A percentile compares a stretch with the other conserved stretches of the same genome.
These are phyloP conservation scores for Ambrosia hybrid DNA, from an alignment of 140 eudicot species.

Conservation along the genomic window DNA sequence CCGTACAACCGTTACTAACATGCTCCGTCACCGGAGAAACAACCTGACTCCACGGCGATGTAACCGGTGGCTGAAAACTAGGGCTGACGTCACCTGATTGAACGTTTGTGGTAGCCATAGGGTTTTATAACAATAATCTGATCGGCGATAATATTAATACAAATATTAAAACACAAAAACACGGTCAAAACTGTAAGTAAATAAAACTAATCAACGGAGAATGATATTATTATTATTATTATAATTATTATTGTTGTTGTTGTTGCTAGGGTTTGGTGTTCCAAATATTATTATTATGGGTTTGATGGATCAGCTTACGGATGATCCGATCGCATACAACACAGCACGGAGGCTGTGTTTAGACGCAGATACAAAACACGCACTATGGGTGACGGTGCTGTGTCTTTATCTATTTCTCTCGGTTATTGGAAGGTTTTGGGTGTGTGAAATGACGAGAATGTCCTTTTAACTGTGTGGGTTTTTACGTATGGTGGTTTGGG, in stretches of 20 bases:
- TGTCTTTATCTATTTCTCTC: constrained; percentile 29
- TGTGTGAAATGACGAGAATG: background rate
- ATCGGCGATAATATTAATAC: constrained; percentile 15
- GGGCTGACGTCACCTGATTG: constrained; percentile 39
- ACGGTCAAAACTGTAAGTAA: constrained; percentile 31
- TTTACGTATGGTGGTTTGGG: background rate
- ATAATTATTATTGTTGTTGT: no score
- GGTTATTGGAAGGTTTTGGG: constrained; percentile 4
- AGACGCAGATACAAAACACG: constrained; percentile 41
- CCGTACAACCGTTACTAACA: constrained; percentile 18
- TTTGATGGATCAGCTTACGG: constrained; percentile 29
- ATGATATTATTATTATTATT: background rate
- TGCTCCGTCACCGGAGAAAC: constrained; percentile 43
- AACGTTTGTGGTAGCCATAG: constrained; percentile 41
- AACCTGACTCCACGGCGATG: constrained; percentile 58
- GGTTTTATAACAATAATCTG: constrained; percentile 17
- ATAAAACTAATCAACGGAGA: constrained; percentile 33
- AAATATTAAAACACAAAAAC: constrained; percentile 17
- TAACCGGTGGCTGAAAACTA: constrained; percentile 28
- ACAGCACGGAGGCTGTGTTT: constrained; percentile 33
- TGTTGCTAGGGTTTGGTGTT: constrained; percentile 34
- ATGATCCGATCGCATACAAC: constrained; percentile 43
- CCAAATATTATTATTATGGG: constrained; percentile 27
- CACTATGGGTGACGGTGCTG: constrained; percentile 36
- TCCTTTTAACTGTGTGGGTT: background rate